Evolutionary conservation across 768 basidiomycete genomes (phyloP).

Genomic region (Clitopilus passeckerianus): DNA sequence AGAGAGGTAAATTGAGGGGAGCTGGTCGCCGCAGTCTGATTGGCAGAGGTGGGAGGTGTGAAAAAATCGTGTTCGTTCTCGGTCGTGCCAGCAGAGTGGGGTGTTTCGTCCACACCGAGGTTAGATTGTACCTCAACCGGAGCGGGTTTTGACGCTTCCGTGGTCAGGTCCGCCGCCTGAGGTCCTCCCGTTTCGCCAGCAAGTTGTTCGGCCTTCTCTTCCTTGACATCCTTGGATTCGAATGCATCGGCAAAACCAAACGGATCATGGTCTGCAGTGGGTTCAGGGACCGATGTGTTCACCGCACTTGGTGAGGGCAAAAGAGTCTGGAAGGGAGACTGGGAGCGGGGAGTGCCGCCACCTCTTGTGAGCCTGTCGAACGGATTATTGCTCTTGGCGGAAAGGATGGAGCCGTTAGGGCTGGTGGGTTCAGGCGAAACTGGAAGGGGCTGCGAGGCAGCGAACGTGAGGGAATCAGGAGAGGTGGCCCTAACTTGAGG

Average conservation of each 20-base stretch:
- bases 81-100: conserved; percentile 12
- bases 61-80: conserved; percentile 52
- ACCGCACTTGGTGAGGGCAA: conserved; percentile 21
- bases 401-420: conserved; percentile 35
- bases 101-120: conserved; percentile 12
- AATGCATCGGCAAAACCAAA: conserved; percentile 45
- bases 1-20: conserved; percentile 22
- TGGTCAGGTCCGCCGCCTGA: no score
- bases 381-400: conserved; percentile 82
- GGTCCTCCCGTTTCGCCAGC: not conserved
- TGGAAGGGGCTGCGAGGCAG: conserved; percentile 72
- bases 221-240: conserved; percentile 5
- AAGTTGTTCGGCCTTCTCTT: not conserved
- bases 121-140: conserved; percentile 12
- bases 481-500: conserved; percentile 22
- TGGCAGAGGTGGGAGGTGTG: conserved; percentile 51
- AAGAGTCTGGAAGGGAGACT: conserved; percentile 56
- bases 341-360: conserved; percentile 41
- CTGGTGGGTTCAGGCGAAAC: conserved; percentile 58
- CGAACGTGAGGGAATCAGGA: conserved; percentile 48
- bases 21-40: conserved; percentile 12
- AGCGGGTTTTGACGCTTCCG: conserved; percentile 11
- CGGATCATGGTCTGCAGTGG: conserved; percentile 34
- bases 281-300: conserved; percentile 15
- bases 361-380: conserved; percentile 70